Evolutionary conservation across 306 rosid genomes (phyloP), one percentile per base, ranked within the genome.

Genomic region (Coriaria nepalensis): DNA sequence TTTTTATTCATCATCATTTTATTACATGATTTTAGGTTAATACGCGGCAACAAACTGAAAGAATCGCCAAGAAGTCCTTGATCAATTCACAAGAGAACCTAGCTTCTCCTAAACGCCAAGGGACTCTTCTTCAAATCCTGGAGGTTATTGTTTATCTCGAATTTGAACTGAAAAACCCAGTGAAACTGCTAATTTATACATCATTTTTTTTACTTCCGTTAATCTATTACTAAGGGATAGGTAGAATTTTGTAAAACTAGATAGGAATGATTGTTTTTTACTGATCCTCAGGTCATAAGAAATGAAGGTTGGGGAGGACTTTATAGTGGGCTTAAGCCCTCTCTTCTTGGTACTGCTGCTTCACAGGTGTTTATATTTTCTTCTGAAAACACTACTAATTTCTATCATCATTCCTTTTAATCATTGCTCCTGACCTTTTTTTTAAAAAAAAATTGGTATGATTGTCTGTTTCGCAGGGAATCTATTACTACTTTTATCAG

Each of bases 241-340:
- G n/a, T n/a, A n/a, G n/a, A n/a, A n/a, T n/a, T n/a, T n/a, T n/a
- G n/a, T n/a, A n/a, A n/a, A n/a, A n/a, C n/a, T n/a, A n/a, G n/a
- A n/a, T n/a, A n/a, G n/a, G n/a, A n/a, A n/a, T n/a, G n/a, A n/a
- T 9, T 34, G 0, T 12, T 55, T 49, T 48, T 10, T 42, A 29
- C 12, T 52, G 59, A 37, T 51, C 9, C 7, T 39, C 39, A 83
- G 90, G 83, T 83, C 1, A 55, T 83, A 44, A 65, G 66, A 63
- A 72, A 45, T 45, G 94, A 83, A 55, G 90, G 94, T 8, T 80
- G 86, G 94, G 86, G 94, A 57, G 94, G 94, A 45, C 83, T 83
- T 4, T 83, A 77, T 60, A 80, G 94, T 36, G 94, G 94, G 51
- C 83, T 83, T 13, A 83, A 72, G 58, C 94, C 94, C 68, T 83